These are phyloP conservation scores for Botryotinia calthae DNA, from an alignment of 2,329 filamentous ascomycete species.

Conservation along the genomic window DNA sequence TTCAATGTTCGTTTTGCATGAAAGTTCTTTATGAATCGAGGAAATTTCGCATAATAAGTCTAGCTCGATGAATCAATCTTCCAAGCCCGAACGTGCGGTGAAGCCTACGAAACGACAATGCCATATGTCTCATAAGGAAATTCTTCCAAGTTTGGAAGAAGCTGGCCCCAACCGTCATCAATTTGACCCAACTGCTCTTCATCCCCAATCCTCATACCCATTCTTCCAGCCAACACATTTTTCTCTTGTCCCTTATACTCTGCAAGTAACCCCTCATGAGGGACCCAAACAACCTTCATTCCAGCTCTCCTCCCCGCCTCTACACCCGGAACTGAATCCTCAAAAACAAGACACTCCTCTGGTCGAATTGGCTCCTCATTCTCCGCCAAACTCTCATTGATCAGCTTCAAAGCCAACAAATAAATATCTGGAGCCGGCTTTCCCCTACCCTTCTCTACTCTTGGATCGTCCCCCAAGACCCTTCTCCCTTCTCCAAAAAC, in stretches of 20 bases:
- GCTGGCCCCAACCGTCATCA: slow-evolving; percentile 60
- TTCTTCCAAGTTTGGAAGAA: slow-evolving; percentile 48
- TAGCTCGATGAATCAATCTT: neutral
- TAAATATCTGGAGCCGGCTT: slow-evolving; percentile 97
- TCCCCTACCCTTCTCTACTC: slow-evolving; percentile 74
- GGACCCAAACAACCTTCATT: slow-evolving; percentile 93
- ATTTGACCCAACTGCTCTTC: slow-evolving; percentile 58
- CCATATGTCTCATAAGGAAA: slow-evolving; percentile 61
- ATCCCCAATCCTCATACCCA: slow-evolving; percentile 49
- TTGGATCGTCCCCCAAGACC: slow-evolving; percentile 80
- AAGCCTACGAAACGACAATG: slow-evolving; percentile 41
- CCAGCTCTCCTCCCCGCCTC: slow-evolving; percentile 87
- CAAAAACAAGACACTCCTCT: slow-evolving; percentile 92
- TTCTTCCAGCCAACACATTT: slow-evolving; percentile 76
- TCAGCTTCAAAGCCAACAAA: slow-evolving; percentile 74
- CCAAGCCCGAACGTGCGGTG: too few relatives aligned
- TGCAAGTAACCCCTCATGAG: slow-evolving; percentile 72
- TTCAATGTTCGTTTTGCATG: neutral
- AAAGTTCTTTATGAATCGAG: neutral
- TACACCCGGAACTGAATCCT: slow-evolving; percentile 90
- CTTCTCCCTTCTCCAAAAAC: slow-evolving; percentile 78
- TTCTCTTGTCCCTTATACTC: slow-evolving; percentile 75
- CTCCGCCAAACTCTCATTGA: slow-evolving; percentile 69
- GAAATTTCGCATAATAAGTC: neutral
- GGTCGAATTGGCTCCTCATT: slow-evolving; percentile 67